Evolutionary conservation across 306 rosid genomes (phyloP), one percentile per base, ranked within the genome.

Genomic region (Prosopis cineraria): DNA sequence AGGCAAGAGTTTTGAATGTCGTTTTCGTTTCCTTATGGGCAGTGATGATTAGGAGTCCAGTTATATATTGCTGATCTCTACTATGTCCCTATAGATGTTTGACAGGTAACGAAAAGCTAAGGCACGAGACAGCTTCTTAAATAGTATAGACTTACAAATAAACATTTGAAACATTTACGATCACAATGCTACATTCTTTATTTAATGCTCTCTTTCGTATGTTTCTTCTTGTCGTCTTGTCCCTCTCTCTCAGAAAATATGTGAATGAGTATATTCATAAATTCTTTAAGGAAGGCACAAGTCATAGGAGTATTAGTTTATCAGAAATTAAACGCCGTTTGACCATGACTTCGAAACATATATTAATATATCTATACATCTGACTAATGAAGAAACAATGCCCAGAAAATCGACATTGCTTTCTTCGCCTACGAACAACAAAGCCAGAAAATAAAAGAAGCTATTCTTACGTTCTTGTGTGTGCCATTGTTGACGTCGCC

Each of bases 371-470:
- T n/a, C 19, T 64, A 17, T 19, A 62, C 3, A 19, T 17, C 45
- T 34, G 45, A 64, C 27, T 24, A 2, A 66, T 33, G 44, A 75
- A 66, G 69, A 78, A 73, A 58, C 22, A 8, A 74, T 58, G 50
- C 48, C 58, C 58, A 30, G 10, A 6, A 76, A 68, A 22, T 3
- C 3, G 36, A 73, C 82, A 78, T 88, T 53, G 86, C 44, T 81
- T 76, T 83, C 79, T 76, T 80, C 80, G 68, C 85, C 87, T 22
- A 73, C 80, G 83, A 79, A 77, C 72, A 33, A 24, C 82, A 80
- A 31, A 31, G 58, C 58, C 76, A 88, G 75, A 68, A 75, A 74
- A n/a, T 31, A 40, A 59, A n/a, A n/a, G n/a, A n/a, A n/a, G n/a
- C 36, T 79, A 65, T n/a, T 34, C 69, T 81, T 68, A 72, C 67